Evolutionary conservation across 768 basidiomycete species (phyloP).

Genomic region (Strobilomyces echinocephalus): DNA sequence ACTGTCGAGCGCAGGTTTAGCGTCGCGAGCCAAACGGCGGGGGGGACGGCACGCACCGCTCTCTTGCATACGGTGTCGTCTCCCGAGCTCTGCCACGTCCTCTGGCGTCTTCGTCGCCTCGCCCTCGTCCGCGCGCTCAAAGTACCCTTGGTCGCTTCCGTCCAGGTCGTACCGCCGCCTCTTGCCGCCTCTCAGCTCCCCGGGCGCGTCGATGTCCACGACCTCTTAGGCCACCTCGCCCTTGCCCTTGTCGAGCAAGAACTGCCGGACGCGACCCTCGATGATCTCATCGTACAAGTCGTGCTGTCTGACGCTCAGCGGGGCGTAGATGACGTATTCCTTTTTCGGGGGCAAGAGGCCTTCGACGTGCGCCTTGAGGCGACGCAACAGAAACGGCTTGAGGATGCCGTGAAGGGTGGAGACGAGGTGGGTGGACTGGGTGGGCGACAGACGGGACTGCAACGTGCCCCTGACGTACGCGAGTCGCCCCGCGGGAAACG

Average conservation of each 20-base stretch:
- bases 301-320: slow-evolving; percentile 77
- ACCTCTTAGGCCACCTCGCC: slow-evolving; percentile 19
- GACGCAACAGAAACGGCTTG: slow-evolving; percentile 89
- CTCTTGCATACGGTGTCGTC: slow-evolving; percentile 52
- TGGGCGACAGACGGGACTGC: slow-evolving; percentile 49
- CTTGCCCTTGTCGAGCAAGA: slow-evolving; percentile 43
- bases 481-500: slow-evolving; percentile 4
- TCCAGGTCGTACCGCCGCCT: slow-evolving; percentile 52
- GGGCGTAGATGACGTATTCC: slow-evolving; percentile 92
- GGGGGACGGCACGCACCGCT: slow-evolving; percentile 46
- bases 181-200: slow-evolving; percentile 33
- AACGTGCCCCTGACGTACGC: slow-evolving; percentile 48
- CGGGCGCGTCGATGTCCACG: slow-evolving; percentile 31
- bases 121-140: slow-evolving; percentile 52
- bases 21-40: not conserved
- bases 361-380: slow-evolving; percentile 86
- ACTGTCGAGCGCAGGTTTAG: slow-evolving; percentile 39
- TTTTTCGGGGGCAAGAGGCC: slow-evolving; percentile 82
- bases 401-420: slow-evolving; percentile 82
- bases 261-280: slow-evolving; percentile 62
- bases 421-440: slow-evolving; percentile 64
- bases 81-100: slow-evolving; percentile 50
- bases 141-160: slow-evolving; percentile 60
- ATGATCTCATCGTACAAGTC: slow-evolving; percentile 80
- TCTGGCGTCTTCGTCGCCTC: slow-evolving; percentile 37